phyloP scores from a whole-genome alignment of 768 basidiomycete species.

The Hydnomerulius pinastri region DNA sequence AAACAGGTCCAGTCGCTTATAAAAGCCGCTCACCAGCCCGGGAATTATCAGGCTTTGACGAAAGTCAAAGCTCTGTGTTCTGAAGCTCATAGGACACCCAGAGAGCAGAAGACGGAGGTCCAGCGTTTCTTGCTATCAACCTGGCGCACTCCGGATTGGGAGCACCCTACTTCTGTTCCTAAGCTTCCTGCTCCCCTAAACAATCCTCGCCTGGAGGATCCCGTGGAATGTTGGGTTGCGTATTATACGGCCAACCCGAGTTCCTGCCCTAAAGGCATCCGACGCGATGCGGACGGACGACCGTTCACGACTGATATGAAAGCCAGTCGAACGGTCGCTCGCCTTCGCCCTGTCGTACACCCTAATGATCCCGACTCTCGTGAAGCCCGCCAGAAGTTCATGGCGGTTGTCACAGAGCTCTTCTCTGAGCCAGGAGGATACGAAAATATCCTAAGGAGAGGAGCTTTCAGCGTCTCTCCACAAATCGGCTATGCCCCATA shows the following conservation, averaged over 20 bases:
- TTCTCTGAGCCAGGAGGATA: constrained; percentile 45
- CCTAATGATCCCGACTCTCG: constrained; percentile 34
- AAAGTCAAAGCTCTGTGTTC: constrained; percentile 48
- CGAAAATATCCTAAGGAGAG: constrained; percentile 37
- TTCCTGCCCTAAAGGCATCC: constrained; percentile 51
- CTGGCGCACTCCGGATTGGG: constrained; percentile 46
- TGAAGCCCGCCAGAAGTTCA: constrained; percentile 41
- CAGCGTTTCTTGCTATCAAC: constrained; percentile 43
- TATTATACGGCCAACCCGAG: constrained; percentile 45
- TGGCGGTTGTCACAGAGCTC: constrained; percentile 40
- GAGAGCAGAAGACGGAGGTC: constrained; percentile 46
- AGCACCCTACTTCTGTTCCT: constrained; percentile 21
- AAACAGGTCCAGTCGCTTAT: constrained; percentile 46
- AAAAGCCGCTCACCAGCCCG: constrained; percentile 43
- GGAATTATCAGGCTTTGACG: constrained; percentile 41
- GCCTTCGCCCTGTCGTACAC: constrained; percentile 43
- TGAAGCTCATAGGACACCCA: constrained; percentile 44
- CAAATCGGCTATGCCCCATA: constrained; percentile 33
- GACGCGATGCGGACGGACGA: constrained; percentile 37
- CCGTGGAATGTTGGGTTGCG: constrained; percentile 46
- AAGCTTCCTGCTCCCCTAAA: constrained; percentile 29
- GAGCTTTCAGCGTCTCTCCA: constrained; percentile 36
- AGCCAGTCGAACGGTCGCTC: constrained; percentile 49
- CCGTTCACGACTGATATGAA: constrained; percentile 45
- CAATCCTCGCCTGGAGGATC: constrained; percentile 49